Evolutionary conservation across 2,329 filamentous ascomycete species (phyloP), one percentile per base, ranked within the genome.

Genomic region (Diaporthe capsici): DNA sequence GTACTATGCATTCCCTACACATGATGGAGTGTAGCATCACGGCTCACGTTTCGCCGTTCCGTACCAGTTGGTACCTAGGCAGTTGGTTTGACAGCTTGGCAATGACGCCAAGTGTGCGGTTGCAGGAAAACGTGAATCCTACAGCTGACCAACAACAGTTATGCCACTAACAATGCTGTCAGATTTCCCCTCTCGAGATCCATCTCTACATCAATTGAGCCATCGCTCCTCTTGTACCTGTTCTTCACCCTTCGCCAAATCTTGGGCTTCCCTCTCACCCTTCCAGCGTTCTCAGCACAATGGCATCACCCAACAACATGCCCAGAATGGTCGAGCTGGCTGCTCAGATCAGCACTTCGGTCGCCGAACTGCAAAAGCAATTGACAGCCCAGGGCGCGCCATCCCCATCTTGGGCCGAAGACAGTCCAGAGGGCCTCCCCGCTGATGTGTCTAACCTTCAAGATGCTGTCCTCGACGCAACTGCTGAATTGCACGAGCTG

Each of bases 321-420:
- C 63, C 63, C 28, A 34, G 28, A 53, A 68, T 68, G 3, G 44
- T 68, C 28, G 63, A 68, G 44, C 63, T 68, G 44, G 63, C 63
- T 68, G 42, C 63, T 51, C 44, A 49, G 42, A 68, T 68, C 28
- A 68, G 63, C 25, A 22, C 28, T 4, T 68, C 63, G 9, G 63
- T 68, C 31, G 34, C 63, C 28, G 44, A 51, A 25, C 5, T 68
- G 25, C 44, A 68, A n/a, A 44, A 51, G 31, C 44, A 31, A 1
- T 25, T 68, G 44, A 31, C 44, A 25, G 42, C 63, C 7, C 63
- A 68, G 42, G 63, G 63, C 20, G 44, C 31, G 15, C 17, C 44
- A 22, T 51, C 63, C 31, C 63, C 63, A 9, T 68, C 63, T 31
- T 68, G 44, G 44, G 42, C 15, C 6, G 63, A 68, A 28, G 63